Conservation (phyloP, 208 protist genomes). For the Leishmania tropica region DNA sequence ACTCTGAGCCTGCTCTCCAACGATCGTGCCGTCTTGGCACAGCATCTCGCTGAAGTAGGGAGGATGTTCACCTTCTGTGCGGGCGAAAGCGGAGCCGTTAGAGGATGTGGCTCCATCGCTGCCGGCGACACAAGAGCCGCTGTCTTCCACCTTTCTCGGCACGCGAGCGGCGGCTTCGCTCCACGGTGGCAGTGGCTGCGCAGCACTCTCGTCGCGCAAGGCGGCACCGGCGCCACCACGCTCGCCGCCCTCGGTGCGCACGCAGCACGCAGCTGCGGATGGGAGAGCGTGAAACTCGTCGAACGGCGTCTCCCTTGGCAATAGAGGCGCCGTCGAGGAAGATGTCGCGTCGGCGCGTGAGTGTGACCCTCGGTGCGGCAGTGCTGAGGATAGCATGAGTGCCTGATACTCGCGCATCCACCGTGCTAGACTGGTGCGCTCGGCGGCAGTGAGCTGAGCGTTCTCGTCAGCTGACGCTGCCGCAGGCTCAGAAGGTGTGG, state of each 20-base stretch:
- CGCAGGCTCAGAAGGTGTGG: background rate
- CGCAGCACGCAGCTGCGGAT: background rate
- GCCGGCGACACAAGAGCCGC: background rate
- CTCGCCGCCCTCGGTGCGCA: background rate
- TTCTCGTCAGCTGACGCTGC: background rate
- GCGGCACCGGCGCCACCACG: background rate
- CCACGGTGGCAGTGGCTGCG: background rate
- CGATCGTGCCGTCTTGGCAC: background rate
- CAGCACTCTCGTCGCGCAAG: background rate
- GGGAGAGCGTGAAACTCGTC: background rate
- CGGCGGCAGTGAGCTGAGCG: background rate
- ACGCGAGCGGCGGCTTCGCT: background rate
- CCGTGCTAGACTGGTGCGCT: conserved; percentile 4
- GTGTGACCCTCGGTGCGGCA: conserved; percentile 7
- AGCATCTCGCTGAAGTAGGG: background rate
- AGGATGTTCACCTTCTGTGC: background rate
- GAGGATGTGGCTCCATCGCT: conserved; percentile 13
- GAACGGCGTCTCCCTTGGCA: background rate
- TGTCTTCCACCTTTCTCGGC: conserved; percentile 1
- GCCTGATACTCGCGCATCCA: conserved; percentile 33
- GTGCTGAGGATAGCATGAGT: conserved; percentile 23
- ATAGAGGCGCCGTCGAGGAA: background rate
- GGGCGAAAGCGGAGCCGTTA: conserved; percentile 3
- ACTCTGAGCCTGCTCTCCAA: background rate
- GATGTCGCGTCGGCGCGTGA: background rate